Percentiles rank a stretch among this genome's conserved stretches.
Conservation (phyloP, 2,329 filamentous ascomycete species). For the Pyricularia pennisetigena region DNA sequence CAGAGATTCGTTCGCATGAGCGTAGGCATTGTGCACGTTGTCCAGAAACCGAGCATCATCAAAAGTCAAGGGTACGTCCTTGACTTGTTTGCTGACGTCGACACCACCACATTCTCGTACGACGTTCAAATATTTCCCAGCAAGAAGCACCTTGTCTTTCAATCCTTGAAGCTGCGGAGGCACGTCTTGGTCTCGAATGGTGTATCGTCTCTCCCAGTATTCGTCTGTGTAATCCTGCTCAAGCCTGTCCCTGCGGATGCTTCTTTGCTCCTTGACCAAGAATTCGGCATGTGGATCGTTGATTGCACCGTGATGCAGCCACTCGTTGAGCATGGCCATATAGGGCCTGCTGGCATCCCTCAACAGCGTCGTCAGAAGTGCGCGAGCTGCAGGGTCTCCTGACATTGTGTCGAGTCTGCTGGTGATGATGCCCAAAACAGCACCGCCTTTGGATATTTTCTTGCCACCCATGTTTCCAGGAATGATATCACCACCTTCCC, state of each 20-base stretch:
- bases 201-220: slow-evolving; percentile 98
- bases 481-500: slow-evolving; percentile 74
- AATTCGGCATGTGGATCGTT: slow-evolving; percentile 92
- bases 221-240: slow-evolving; percentile 98
- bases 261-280: slow-evolving; percentile 89
- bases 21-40: slow-evolving; percentile 92
- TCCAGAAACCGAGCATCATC: slow-evolving; percentile 88
- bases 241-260: slow-evolving; percentile 79
- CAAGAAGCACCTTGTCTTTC: slow-evolving; percentile 88
- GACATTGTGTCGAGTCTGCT: slow-evolving; percentile 81
- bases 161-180: slow-evolving; percentile 85
- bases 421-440: slow-evolving; percentile 81
- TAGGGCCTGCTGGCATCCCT: slow-evolving; percentile 88
- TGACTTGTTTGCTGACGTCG: slow-evolving; percentile 79
- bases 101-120: slow-evolving; percentile 95
- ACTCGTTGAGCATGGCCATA: slow-evolving; percentile 97
- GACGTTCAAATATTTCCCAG: slow-evolving; percentile 96
- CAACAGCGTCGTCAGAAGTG: slow-evolving; percentile 70
- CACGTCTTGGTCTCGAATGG: slow-evolving; percentile 72
- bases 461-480: slow-evolving; percentile 73
- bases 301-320: slow-evolving; percentile 93
- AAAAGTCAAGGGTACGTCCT: slow-evolving; percentile 84
- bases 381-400: slow-evolving; percentile 80
- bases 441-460: slow-evolving; percentile 94
- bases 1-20: slow-evolving; percentile 87